Evolutionary conservation across 345 rosid genomes (phyloP).

Genomic region (Salix suchowensis): DNA sequence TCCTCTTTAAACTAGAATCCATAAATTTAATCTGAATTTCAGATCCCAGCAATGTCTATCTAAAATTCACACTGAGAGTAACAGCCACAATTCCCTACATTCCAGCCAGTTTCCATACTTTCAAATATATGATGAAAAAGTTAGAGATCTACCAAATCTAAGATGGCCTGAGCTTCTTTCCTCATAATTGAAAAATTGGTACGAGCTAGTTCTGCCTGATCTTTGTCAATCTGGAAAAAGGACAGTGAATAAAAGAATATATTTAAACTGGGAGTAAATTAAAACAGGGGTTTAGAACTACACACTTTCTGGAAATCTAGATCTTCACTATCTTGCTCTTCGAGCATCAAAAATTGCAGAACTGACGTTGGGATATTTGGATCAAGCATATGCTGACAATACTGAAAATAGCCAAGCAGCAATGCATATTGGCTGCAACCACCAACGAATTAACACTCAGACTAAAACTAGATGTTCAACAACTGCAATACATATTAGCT

Average conservation of each 20-base stretch:
- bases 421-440: conserved; percentile 74
- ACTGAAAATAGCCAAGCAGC: conserved; percentile 92
- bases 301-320: conserved; percentile 70
- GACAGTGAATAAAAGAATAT: conserved; percentile 5
- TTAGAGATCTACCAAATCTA: conserved; percentile 62
- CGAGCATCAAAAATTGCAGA: conserved; percentile 66
- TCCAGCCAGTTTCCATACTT: not conserved
- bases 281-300: conserved; percentile 11
- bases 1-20: not conserved
- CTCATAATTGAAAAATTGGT: conserved; percentile 72
- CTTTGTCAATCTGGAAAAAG: conserved; percentile 66
- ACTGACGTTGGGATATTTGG: conserved; percentile 76
- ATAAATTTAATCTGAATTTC: not conserved
- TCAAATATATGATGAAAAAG: not conserved
- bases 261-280: not conserved
- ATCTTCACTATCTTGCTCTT: conserved; percentile 84
- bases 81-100: not conserved
- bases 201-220: conserved; percentile 79
- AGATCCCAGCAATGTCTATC: not conserved
- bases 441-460: conserved; percentile 4
- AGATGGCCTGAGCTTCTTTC: conserved; percentile 82
- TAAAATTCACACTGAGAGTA: not conserved
- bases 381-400: conserved; percentile 84
- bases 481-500: conserved; percentile 9
- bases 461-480: conserved; percentile 1